Evolutionary conservation across 352 stramenopile species (phyloP).

Genomic region (Thalassiosira hispida): DNA sequence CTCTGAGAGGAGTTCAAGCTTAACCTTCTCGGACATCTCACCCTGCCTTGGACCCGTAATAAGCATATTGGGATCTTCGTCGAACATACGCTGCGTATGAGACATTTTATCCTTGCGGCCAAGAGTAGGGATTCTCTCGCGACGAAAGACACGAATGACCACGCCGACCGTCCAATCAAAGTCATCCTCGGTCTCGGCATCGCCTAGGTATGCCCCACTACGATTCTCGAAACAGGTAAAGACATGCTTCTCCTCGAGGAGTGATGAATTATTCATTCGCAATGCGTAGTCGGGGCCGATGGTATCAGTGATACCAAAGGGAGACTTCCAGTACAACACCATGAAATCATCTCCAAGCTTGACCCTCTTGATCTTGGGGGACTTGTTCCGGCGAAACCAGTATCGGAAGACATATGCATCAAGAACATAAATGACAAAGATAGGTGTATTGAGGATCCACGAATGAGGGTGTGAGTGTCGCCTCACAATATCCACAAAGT

Average conservation of each 20-base stretch:
- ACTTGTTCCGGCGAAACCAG: not conserved
- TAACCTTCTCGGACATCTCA: not conserved
- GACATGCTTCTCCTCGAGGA: not conserved
- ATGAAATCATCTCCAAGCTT: not conserved
- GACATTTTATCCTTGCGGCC: not conserved
- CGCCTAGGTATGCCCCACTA: not conserved
- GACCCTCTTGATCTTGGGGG: slow-evolving; percentile 6
- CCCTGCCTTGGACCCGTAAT: not conserved
- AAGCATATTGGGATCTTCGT: not conserved
- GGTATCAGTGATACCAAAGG: not conserved
- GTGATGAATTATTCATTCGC: not conserved
- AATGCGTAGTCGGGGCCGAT: not conserved
- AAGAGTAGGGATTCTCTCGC: not conserved
- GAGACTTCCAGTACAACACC: not conserved
- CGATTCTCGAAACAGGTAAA: not conserved
- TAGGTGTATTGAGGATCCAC: not conserved
- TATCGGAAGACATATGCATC: slow-evolving; percentile 15
- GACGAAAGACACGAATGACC: not conserved
- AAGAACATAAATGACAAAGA: slow-evolving; percentile 20
- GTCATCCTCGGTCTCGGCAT: not conserved
- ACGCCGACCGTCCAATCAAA: not conserved
- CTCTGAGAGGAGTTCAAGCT: not conserved
- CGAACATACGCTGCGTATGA: not conserved
- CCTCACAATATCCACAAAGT: slow-evolving; percentile 34
- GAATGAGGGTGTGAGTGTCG: slow-evolving; percentile 23